Evolutionary conservation across 805 yeast species (phyloP).

Genomic region (Candida krabiensis): DNA sequence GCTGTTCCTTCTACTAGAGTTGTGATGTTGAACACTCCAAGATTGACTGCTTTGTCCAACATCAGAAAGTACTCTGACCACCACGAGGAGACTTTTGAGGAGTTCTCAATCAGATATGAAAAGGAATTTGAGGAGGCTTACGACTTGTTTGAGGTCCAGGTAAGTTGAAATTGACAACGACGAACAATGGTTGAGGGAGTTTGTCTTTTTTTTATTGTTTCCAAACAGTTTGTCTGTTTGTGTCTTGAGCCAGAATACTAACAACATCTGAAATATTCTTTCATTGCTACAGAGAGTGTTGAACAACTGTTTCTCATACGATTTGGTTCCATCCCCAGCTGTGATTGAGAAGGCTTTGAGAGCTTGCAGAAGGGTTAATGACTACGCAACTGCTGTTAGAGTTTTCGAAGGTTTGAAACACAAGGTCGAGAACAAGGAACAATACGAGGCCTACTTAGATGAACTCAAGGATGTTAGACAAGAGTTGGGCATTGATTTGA

Average conservation of each 20-base stretch:
- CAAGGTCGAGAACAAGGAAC: slow-evolving; percentile 93
- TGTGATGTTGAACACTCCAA: slow-evolving; percentile 18
- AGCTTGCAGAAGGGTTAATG: slow-evolving; percentile 99
- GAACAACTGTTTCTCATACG: slow-evolving; percentile 98
- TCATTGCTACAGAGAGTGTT: slow-evolving; percentile 69
- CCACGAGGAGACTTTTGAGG: slow-evolving; percentile 93
- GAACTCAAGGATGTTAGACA: slow-evolving; percentile 89
- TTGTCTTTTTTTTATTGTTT: background rate
- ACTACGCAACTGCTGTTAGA: slow-evolving; percentile 97
- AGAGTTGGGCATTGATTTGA: slow-evolving; percentile 89
- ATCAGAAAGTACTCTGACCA: slow-evolving; percentile 71
- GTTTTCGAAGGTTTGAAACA: slow-evolving; percentile 95
- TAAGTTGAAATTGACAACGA: slow-evolving; percentile 21
- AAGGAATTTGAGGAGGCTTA: slow-evolving; percentile 94
- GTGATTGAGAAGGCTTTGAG: slow-evolving; percentile 93
- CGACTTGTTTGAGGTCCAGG: slow-evolving; percentile 80
- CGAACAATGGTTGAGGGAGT: background rate
- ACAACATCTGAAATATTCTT: slow-evolving; percentile 19
- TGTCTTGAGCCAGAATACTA: slow-evolving; percentile 20
- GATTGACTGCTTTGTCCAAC: slow-evolving; percentile 21
- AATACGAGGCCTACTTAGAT: slow-evolving; percentile 93
- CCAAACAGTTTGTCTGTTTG: background rate
- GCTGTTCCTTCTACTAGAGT: slow-evolving; percentile 22
- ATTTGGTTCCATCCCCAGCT: slow-evolving; percentile 96
- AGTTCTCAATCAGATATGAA: slow-evolving; percentile 86